These are phyloP conservation scores for Ganoderma multipileum DNA, from an alignment of 1,284 basidiomycete species.

Conservation along the genomic window DNA sequence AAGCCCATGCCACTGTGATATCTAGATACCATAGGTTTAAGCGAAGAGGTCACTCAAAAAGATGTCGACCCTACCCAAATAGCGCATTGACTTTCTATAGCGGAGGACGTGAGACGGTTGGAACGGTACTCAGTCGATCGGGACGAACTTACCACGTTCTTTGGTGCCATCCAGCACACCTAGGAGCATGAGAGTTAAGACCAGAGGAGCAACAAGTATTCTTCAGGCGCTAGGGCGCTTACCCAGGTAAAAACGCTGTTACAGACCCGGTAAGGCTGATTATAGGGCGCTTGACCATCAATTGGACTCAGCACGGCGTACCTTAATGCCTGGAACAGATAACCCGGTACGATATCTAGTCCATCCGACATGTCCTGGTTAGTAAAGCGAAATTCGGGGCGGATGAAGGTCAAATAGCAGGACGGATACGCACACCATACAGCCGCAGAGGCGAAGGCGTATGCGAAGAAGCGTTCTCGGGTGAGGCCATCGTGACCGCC, in stretches of 20 bases:
- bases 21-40: slow-evolving; percentile 15
- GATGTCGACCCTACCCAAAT: slow-evolving; percentile 62
- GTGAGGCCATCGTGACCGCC: slow-evolving; percentile 72
- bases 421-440: slow-evolving; percentile 57
- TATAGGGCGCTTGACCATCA: not conserved
- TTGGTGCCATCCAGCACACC: slow-evolving; percentile 79
- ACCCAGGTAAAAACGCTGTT: slow-evolving; percentile 64
- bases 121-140: not conserved
- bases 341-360: slow-evolving; percentile 71
- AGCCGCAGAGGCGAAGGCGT: slow-evolving; percentile 62
- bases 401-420: not conserved
- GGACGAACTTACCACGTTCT: slow-evolving; percentile 53
- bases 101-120: not conserved
- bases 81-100: slow-evolving; percentile 67
- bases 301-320: slow-evolving; percentile 12
- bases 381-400: not conserved
- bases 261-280: slow-evolving; percentile 38
- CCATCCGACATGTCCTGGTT: not conserved
- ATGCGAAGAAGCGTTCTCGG: slow-evolving; percentile 80
- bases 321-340: slow-evolving; percentile 54
- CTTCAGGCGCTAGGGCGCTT: slow-evolving; percentile 16
- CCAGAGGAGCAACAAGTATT: not conserved
- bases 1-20: slow-evolving; percentile 63
- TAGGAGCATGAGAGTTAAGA: slow-evolving; percentile 10
- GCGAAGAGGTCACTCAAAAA: not conserved